Evolutionary conservation across 2,329 filamentous ascomycete species (phyloP).

Genomic region (Claviceps sp.): DNA sequence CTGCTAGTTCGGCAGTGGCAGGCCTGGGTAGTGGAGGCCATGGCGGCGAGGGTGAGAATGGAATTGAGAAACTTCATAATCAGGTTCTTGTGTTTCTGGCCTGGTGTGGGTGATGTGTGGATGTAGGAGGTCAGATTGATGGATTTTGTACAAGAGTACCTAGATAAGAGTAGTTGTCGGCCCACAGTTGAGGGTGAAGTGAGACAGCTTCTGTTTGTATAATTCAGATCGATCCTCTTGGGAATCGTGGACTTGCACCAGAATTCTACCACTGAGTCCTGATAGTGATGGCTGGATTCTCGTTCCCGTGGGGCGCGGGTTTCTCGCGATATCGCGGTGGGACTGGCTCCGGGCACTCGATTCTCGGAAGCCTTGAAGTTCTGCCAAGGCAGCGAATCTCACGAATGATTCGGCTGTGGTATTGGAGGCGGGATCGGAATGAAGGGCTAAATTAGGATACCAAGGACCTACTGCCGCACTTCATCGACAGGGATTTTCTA

Average conservation of each 20-base stretch:
- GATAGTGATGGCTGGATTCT: no score
- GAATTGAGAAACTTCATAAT: background rate
- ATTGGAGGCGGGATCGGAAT: background rate
- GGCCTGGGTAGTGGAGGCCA: background rate
- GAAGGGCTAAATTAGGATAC: background rate
- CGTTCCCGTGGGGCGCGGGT: no score
- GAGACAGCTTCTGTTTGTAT: no score
- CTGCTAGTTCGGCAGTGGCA: constrained; percentile 12
- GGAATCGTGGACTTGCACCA: no score
- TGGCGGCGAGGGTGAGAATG: background rate
- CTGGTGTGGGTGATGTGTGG: background rate
- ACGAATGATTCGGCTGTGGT: background rate
- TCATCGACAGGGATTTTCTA: no score
- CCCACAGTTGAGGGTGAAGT: no score
- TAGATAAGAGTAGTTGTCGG: no score
- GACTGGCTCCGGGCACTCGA: background rate
- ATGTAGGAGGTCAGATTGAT: background rate
- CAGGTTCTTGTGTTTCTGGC: background rate
- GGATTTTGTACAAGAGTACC: background rate
- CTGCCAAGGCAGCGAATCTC: background rate
- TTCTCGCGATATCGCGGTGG: background rate
- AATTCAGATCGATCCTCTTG: no score
- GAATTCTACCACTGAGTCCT: no score
- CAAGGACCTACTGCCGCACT: background rate
- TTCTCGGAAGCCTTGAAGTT: background rate